Conservation (phyloP, 495 filamentous ascomycete species). For the Friedmanniomyces endolithicus region DNA sequence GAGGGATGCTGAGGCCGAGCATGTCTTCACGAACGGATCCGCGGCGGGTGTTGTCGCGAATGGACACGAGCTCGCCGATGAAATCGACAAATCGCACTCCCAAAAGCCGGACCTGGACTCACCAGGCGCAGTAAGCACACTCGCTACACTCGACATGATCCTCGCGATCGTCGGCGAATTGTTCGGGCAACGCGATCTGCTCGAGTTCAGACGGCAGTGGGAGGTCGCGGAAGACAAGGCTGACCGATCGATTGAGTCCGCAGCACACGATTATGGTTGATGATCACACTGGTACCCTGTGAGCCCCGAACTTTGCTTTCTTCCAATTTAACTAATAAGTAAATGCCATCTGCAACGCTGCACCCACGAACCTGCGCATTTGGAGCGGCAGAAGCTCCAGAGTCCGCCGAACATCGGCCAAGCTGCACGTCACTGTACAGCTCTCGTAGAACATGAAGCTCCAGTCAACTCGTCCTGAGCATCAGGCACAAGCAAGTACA, state of each 20-base stretch:
- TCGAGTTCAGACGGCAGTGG: slow-evolving; percentile 50
- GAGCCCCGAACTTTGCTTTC: too few species aligned
- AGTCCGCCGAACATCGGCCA: too few species aligned
- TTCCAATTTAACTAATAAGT: too few species aligned
- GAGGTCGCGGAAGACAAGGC: background rate
- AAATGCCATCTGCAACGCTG: too few species aligned
- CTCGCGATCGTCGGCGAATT: slow-evolving; percentile 79
- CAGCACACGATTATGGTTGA: background rate
- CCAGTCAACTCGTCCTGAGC: too few species aligned
- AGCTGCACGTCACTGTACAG: too few species aligned
- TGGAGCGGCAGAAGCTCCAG: too few species aligned
- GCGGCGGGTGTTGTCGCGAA: background rate
- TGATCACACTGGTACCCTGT: too few species aligned
- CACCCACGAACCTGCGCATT: too few species aligned
- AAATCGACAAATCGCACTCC: background rate
- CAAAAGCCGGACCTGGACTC: background rate
- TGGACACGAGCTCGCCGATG: background rate
- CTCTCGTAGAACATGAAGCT: too few species aligned
- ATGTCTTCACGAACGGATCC: background rate
- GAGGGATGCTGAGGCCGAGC: slow-evolving; percentile 13
- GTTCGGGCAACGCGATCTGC: slow-evolving; percentile 79
- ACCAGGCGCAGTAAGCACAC: slow-evolving; percentile 31
- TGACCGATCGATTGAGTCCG: background rate
- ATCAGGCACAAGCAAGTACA: too few species aligned
- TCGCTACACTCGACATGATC: slow-evolving; percentile 74